Evolutionary conservation across 2,329 filamentous ascomycete species (phyloP).

Genomic region (Polychaeton citri): DNA sequence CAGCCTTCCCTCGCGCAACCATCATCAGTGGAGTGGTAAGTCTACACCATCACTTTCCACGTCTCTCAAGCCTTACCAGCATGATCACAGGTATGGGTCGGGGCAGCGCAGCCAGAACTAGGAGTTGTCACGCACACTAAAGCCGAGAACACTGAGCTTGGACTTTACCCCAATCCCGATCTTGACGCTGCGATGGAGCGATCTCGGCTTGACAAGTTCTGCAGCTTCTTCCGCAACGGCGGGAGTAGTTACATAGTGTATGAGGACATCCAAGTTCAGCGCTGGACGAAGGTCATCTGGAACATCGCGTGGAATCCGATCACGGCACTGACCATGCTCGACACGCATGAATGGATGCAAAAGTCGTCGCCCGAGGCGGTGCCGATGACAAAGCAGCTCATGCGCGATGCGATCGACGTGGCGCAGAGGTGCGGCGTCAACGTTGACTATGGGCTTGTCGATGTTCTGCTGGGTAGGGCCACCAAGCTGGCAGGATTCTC

Average conservation of each 20-base stretch:
- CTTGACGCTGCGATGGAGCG: slow-evolving; percentile 21
- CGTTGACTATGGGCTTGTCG: slow-evolving; percentile 24
- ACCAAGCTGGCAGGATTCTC: slow-evolving; percentile 26
- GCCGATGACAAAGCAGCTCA: slow-evolving; percentile 25
- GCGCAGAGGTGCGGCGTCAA: slow-evolving; percentile 26
- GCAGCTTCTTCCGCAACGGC: slow-evolving; percentile 28
- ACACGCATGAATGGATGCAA: slow-evolving; percentile 28
- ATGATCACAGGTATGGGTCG: slow-evolving; percentile 35
- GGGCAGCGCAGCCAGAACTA: slow-evolving; percentile 36
- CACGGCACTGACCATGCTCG: slow-evolving; percentile 29
- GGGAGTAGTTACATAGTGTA: slow-evolving; percentile 36
- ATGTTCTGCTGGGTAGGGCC: slow-evolving; percentile 26
- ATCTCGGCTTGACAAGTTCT: slow-evolving; percentile 27
- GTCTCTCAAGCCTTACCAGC: too few relatives aligned
- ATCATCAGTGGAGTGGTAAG: slow-evolving; percentile 40
- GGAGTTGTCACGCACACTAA: slow-evolving; percentile 38
- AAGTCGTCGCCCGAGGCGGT: slow-evolving; percentile 26
- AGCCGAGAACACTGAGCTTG: slow-evolving; percentile 43
- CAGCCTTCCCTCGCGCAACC: slow-evolving; percentile 36
- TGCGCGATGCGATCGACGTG: slow-evolving; percentile 31
- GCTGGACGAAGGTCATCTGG: slow-evolving; percentile 49
- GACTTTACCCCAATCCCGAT: slow-evolving; percentile 32
- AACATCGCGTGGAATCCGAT: slow-evolving; percentile 50
- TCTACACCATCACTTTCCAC: slow-evolving; percentile 31
- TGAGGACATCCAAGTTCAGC: slow-evolving; percentile 41